These are phyloP conservation scores for Euphorbia celastroides DNA, from an alignment of 441 rosid species.

Conservation along the genomic window DNA sequence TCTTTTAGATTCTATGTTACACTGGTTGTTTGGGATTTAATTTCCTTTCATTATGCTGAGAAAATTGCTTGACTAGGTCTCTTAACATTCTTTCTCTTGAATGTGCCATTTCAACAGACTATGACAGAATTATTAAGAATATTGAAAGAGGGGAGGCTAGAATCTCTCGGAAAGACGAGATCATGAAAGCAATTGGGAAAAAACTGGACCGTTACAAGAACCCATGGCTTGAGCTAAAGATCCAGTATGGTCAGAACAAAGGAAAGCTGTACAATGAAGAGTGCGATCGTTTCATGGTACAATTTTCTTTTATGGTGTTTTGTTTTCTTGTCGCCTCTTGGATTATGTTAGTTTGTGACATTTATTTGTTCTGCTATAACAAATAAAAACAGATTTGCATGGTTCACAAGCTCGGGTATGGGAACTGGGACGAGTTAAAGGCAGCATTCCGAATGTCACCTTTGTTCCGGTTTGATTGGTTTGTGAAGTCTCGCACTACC, in stretches of 20 bases:
- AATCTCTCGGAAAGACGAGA: constrained; percentile 94
- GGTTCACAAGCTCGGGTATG: constrained; percentile 98
- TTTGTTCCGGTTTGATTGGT: constrained; percentile 93
- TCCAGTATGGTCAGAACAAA: constrained; percentile 98
- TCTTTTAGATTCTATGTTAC: not conserved
- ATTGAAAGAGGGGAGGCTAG: constrained; percentile 98
- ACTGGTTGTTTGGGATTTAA: not conserved
- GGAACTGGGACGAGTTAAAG: constrained; percentile 99
- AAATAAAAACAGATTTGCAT: constrained; percentile 67
- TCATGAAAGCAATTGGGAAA: constrained; percentile 98
- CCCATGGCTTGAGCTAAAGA: constrained; percentile 97
- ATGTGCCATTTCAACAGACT: constrained; percentile 41
- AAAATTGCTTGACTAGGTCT: not conserved
- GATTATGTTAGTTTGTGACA: not conserved
- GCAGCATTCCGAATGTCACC: constrained; percentile 81
- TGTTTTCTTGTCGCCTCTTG: not conserved
- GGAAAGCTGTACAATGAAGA: constrained; percentile 98
- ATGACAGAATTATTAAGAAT: constrained; percentile 95
- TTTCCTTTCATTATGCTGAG: not conserved
- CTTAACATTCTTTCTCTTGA: not conserved
- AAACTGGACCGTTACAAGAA: constrained; percentile 96
- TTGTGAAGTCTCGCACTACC: constrained; percentile 87
- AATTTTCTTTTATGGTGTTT: not conserved
- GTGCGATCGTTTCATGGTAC: constrained; percentile 96
- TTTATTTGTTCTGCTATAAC: constrained; percentile 9